Evolutionary conservation across 2,329 filamentous ascomycete species (phyloP).

Genomic region (Fusarium humuli): DNA sequence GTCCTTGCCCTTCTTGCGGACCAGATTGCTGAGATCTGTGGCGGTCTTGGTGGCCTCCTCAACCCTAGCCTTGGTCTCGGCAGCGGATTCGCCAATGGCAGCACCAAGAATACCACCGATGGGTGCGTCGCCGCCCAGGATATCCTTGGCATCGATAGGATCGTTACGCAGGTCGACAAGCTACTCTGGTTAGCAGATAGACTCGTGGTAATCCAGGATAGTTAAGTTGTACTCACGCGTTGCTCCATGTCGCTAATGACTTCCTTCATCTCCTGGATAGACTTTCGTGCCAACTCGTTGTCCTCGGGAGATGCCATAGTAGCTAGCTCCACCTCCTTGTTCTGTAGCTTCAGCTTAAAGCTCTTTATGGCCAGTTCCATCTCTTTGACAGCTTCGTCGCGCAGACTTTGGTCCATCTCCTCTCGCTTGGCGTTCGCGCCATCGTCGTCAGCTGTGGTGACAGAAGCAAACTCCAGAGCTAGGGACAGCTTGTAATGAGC

Average conservation of each 20-base stretch:
- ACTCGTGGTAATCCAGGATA: neutral
- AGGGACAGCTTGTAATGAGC: conserved; percentile 97
- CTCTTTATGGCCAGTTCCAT: conserved; percentile 80
- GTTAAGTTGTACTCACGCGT: conserved; percentile 63
- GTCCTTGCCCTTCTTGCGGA: conserved; percentile 73
- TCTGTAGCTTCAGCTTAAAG: conserved; percentile 76
- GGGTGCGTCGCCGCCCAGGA: conserved; percentile 54
- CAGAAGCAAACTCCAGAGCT: conserved; percentile 91
- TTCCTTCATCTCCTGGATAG: conserved; percentile 80
- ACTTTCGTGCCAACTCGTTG: conserved; percentile 70
- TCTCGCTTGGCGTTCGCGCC: conserved; percentile 60
- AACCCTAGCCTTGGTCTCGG: conserved; percentile 71
- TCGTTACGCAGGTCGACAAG: conserved; percentile 75
- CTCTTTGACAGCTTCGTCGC: conserved; percentile 77
- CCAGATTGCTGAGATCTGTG: conserved; percentile 78
- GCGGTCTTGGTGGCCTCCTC: conserved; percentile 80
- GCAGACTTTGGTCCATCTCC: conserved; percentile 73
- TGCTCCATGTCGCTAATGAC: conserved; percentile 83
- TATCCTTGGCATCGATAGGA: conserved; percentile 59
- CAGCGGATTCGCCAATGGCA: conserved; percentile 70
- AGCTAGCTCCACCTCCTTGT: conserved; percentile 74
- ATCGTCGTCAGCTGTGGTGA: conserved; percentile 69
- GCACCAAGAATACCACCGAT: conserved; percentile 72
- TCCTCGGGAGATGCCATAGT: conserved; percentile 73
- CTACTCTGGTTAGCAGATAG: conserved; percentile 49